A percentile compares a stretch with the other conserved stretches of the same genome.
phyloP scores from a whole-genome alignment of 108 stramenopile genomes.

The Stephanodiscus triporus region DNA sequence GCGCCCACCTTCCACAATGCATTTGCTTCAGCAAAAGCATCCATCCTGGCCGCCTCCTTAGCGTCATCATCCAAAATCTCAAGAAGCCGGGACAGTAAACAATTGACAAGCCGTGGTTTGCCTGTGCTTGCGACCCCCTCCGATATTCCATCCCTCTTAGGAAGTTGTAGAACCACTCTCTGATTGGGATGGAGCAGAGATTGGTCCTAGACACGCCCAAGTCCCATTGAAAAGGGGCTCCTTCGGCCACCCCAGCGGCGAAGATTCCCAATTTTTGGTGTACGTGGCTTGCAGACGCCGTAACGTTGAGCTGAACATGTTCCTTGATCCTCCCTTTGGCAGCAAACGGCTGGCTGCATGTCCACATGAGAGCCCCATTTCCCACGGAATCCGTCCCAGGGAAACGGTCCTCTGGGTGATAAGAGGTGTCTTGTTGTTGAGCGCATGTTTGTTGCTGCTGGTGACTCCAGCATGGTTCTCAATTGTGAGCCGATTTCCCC shows the following conservation, averaged over 20 bases:
- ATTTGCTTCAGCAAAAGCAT: background rate
- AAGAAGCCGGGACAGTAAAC: background rate
- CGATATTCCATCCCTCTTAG: too few relatives aligned
- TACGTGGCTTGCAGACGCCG: background rate
- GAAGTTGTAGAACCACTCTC: conserved; percentile 1
- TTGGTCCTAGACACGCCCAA: background rate
- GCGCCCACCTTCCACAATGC: background rate
- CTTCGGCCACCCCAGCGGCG: conserved; percentile 18
- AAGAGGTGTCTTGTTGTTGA: too few relatives aligned
- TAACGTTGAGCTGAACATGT: conserved; percentile 8
- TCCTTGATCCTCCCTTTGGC: conserved; percentile 9
- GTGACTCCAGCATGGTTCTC: too few relatives aligned
- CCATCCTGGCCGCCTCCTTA: too few relatives aligned
- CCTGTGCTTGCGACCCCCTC: background rate
- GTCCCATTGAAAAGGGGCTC: background rate
- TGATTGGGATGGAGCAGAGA: conserved; percentile 21
- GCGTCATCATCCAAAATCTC: too few relatives aligned
- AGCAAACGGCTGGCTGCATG: conserved; percentile 6
- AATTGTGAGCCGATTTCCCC: too few relatives aligned
- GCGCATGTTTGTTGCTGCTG: too few relatives aligned
- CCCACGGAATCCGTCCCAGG: conserved; percentile 8
- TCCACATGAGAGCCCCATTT: conserved; percentile 22
- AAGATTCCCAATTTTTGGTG: conserved; percentile 13
- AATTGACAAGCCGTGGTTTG: background rate
- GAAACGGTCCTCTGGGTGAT: conserved; percentile 3